Base-by-base conservation (phyloP, 129 eudicot genomes). In the Scalesia atractyloides region DNA sequence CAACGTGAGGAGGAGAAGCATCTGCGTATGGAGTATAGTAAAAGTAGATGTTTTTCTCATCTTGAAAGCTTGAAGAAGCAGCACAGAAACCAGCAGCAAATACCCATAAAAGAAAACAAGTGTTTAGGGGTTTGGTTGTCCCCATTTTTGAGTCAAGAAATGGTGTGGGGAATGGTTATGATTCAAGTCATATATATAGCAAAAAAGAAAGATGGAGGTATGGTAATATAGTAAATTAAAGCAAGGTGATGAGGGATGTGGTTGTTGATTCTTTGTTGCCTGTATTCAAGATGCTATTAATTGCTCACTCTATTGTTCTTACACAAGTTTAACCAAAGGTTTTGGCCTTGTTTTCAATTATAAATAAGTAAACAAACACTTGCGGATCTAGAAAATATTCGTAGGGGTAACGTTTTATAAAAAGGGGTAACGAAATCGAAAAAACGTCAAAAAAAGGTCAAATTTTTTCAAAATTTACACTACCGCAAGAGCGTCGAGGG, bases 201-300 rank as follows among this genome's bases (percentile, higher is more conserved):
- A 7, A 71, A 64, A 78, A 60, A 20, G 58, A 41, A 20, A 36
- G 26, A 19, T 8, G 43, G 57, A 75, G 73, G 19, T 33, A 66
- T 66, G 78, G 71, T 56, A 56, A 43, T 16, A 56, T 75, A 24
- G 80, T 66, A 66, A 75, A 75, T 66, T 43, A 66, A 75, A 76
- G 74, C 24, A 67, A 57, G 18, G n/a, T 16, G 44, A 68, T 9
- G 64, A 49, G 53, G 70, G 51, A 33, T 18, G 65, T 69, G 67
- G 77, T 78, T 78, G 69, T 78, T 75, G 73, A 75, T 52, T 78
- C 64, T 16, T 62, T 63, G 16, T 51, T 71, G 71, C 53, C 1
- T 64, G 66, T 61, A 78, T 78, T 78, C 17, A 78, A 78, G 46
- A 52, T 22, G 69, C n/a, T 76, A 78, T 78, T 78, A 7, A 70